Evolutionary conservation across 140 eudicot species (phyloP), one percentile per base, ranked within the genome.

Genomic region (Cichorium intybus): DNA sequence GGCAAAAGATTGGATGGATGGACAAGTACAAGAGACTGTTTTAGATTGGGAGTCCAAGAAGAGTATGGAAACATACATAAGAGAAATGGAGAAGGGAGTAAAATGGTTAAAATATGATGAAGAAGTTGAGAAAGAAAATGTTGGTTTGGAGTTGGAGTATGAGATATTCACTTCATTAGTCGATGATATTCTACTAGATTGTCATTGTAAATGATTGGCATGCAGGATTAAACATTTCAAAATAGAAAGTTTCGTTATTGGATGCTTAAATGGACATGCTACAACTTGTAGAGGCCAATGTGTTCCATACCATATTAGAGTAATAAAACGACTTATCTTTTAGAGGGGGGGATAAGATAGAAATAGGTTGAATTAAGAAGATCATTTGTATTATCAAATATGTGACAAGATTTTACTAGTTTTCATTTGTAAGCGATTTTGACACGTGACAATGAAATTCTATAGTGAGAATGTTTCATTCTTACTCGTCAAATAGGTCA

Each of bases 1-100:
- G 24, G 83, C 85, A 5, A 78, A 71, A 65, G 80, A 80, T 14
- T 92, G 99, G 99, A 56, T 92, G 24, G 75, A 75, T 12, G 88
- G 86, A 24, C 62, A 76, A 4, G 35, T 60, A 9, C 47, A 28
- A 24, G 85, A 74, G 24, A 1, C 57, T 41, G 14, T 73, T 29
- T 16, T 75, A 62, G 90, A 72, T 8, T 92, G 95, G 99, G 79
- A 77, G 53, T 80, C 67, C 52, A 61, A 81, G 48, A 66, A 73
- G 52, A 78, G 66, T 66, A 83, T 83, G 62, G 24, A 75, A 70
- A 78, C 72, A 15, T 88, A 81, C 31, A 34, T 79, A 64, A 70
- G 53, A 52, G 89, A 73, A 16, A 83, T 88, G 81, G 99, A 92
- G 35, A 82, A 64, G 51, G 60, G 68, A 6, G 78, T 75, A 4